Base-by-base conservation (phyloP, 2,329 filamentous ascomycete species). In the Pyrenophora tritici-repentis region DNA sequence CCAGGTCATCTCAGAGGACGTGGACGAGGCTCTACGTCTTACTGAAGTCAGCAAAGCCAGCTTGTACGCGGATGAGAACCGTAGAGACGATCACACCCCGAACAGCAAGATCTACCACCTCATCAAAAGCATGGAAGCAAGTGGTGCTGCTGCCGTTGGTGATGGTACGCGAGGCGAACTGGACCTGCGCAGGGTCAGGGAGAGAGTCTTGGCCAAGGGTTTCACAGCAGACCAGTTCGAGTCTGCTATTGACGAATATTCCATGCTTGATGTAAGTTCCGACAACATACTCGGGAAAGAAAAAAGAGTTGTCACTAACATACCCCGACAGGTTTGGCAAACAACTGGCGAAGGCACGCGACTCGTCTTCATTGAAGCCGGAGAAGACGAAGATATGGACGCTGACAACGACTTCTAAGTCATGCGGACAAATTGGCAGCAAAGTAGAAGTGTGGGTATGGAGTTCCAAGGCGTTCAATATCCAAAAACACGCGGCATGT, bases 211-310 rank as follows among this genome's bases (percentile, higher is more conserved):
- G 65, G 94, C 92, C 45, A 97, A 96, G 82, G 94, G 94, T 2
- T 99, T 97, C 75, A 99, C 93, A 0, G 88, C 91, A 59, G 91
- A 97, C 74, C 92, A 99, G 75, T 91, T 96, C 78, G 82, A 89
- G 67, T 83, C 84, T 62, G 88, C 92, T 16, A 81, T 99, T 70
- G 88, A 96, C 56, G 93, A 96, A 78, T 97, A 99, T 75, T 87
- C 90, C 2, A 80, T 84, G 60, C 78, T 96, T 55, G 89, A 96
- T 79, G 94, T 97, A 80, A 90, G 92, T 68, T 47, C 9, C 16
- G 13, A 16, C 2, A 18, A 39, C 29, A 14, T n/a, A 24, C 3
- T 40, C 42, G 13, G 24, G 6, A 7, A 10, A 12, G 13, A 26
- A 17, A 3, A 7, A 34, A 12, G n/a, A n/a, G n/a, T n/a, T 16